Evolutionary conservation across 768 basidiomycete species (phyloP).

Genomic region (Leccinum aurantiacum): DNA sequence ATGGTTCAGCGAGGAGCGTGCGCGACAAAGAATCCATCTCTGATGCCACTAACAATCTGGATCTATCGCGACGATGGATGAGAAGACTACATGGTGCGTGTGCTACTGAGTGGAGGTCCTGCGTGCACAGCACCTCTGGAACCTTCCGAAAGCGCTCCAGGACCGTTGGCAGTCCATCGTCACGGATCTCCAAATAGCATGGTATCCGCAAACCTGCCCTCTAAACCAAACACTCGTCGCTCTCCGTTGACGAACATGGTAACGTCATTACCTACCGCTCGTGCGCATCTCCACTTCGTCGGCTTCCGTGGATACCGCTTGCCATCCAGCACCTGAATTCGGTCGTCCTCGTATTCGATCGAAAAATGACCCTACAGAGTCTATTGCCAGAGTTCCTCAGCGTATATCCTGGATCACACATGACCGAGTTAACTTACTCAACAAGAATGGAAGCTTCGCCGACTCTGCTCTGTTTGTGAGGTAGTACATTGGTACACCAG

Average conservation of each 20-base stretch:
- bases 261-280: conserved; percentile 7
- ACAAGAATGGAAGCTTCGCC: conserved; percentile 33
- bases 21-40: no score
- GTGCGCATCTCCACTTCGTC: conserved; percentile 62
- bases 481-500: conserved; percentile 82
- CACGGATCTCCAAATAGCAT: not conserved
- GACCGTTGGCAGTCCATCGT: not conserved
- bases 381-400: conserved; percentile 28
- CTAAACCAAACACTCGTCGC: not conserved
- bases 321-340: conserved; percentile 64
- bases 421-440: conserved; percentile 35
- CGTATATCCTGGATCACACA: conserved; percentile 1
- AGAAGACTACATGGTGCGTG: not conserved
- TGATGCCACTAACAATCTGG: not conserved
- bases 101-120: no score
- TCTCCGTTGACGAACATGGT: not conserved
- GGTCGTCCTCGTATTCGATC: conserved; percentile 53
- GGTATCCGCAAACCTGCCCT: not conserved
- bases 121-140: not conserved
- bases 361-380: conserved; percentile 41
- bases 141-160: not conserved
- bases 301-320: conserved; percentile 68
- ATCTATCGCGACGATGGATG: not conserved
- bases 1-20: no score
- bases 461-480: conserved; percentile 58